Evolutionary conservation across 495 filamentous ascomycete species (phyloP).

Genomic region (Parmelia sp.): DNA sequence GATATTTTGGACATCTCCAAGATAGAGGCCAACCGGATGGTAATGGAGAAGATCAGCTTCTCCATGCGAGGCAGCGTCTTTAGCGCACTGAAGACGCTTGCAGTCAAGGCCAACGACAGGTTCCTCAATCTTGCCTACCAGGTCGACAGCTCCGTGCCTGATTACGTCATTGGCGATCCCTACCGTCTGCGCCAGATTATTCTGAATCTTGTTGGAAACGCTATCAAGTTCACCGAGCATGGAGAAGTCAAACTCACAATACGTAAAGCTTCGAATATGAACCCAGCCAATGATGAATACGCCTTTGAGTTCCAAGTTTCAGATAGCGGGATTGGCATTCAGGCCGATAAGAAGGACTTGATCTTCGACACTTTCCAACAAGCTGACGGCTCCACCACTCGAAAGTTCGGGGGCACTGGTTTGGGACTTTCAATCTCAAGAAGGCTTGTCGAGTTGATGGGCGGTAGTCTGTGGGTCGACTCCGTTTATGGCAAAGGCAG

Average conservation of each 20-base stretch:
- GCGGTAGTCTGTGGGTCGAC: slow-evolving; percentile 94
- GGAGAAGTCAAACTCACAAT: slow-evolving; percentile 96
- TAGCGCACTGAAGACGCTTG: slow-evolving; percentile 92
- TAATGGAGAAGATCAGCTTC: slow-evolving; percentile 97
- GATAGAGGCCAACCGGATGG: slow-evolving; percentile 99
- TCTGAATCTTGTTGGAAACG: slow-evolving; percentile 54
- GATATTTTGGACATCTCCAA: slow-evolving; percentile 99
- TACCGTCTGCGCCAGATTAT: slow-evolving; percentile 95
- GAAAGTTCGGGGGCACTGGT: slow-evolving; percentile 94
- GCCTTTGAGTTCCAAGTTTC: slow-evolving; percentile 95
- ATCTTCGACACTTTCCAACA: slow-evolving; percentile 99
- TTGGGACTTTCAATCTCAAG: slow-evolving; percentile 95
- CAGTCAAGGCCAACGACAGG: slow-evolving; percentile 96
- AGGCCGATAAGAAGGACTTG: slow-evolving; percentile 88
- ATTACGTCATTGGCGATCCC: slow-evolving; percentile 94
- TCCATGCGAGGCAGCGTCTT: slow-evolving; percentile 93
- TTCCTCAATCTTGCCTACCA: slow-evolving; percentile 90
- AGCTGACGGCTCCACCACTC: slow-evolving; percentile 94
- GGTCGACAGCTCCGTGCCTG: slow-evolving; percentile 88
- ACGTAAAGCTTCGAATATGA: slow-evolving; percentile 48
- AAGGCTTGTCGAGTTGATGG: slow-evolving; percentile 93
- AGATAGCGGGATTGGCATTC: slow-evolving; percentile 96
- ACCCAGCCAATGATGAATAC: slow-evolving; percentile 60
- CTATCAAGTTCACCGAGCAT: slow-evolving; percentile 91
- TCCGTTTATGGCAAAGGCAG: slow-evolving; percentile 89